Conservation (phyloP, 2,329 filamentous ascomycete species). For the Bimuria novae-zelandiae region DNA sequence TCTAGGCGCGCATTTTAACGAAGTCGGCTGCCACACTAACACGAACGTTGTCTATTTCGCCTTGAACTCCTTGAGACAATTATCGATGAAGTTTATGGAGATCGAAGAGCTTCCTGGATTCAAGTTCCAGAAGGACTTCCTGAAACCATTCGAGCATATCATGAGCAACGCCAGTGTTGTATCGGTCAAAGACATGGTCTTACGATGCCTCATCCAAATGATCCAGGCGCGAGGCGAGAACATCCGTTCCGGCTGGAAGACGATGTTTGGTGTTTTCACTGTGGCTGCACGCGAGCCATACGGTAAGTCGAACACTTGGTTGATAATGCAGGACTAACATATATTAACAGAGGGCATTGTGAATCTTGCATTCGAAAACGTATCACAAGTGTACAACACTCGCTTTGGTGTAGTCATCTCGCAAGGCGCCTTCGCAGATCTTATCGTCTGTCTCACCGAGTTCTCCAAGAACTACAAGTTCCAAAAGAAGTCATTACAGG, state of each 20-base stretch:
- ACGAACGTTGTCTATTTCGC: slow-evolving; percentile 98
- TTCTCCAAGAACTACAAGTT: slow-evolving; percentile 99
- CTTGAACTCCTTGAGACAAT: slow-evolving; percentile 88
- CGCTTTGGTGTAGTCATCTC: slow-evolving; percentile 95
- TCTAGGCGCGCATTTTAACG: slow-evolving; percentile 97
- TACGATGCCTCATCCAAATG: slow-evolving; percentile 98
- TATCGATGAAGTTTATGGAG: slow-evolving; percentile 99
- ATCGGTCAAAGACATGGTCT: slow-evolving; percentile 94
- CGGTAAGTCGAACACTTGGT: slow-evolving; percentile 49
- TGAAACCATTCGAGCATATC: slow-evolving; percentile 98
- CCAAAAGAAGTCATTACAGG: slow-evolving; percentile 96
- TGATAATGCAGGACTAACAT: slow-evolving; percentile 17
- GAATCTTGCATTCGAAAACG: slow-evolving; percentile 95
- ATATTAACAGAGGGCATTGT: slow-evolving; percentile 78
- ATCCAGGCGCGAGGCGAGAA: slow-evolving; percentile 96
- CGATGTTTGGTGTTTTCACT: slow-evolving; percentile 99
- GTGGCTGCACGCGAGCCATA: slow-evolving; percentile 92
- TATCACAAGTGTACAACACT: slow-evolving; percentile 92
- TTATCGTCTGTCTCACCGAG: slow-evolving; percentile 94
- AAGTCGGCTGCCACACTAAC: slow-evolving; percentile 94
- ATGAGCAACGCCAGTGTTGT: slow-evolving; percentile 91
- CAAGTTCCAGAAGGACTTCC: slow-evolving; percentile 99
- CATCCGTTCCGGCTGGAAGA: slow-evolving; percentile 96
- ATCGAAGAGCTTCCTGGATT: slow-evolving; percentile 97
- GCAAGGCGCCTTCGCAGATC: slow-evolving; percentile 93